phyloP scores from a whole-genome alignment of 345 rosid species.

The Isatis tinctoria region DNA sequence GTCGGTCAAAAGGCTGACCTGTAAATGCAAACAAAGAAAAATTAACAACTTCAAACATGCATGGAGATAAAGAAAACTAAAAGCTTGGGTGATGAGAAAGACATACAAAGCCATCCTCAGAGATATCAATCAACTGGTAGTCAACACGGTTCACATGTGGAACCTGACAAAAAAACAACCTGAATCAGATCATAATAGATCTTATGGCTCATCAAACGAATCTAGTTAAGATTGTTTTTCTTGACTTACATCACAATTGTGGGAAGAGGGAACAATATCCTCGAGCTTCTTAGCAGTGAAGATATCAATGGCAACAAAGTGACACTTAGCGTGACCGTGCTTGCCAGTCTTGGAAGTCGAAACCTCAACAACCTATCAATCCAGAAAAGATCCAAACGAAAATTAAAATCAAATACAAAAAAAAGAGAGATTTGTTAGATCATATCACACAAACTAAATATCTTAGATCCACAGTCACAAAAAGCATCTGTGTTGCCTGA shows the following conservation, averaged over 20 bases:
- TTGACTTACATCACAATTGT: conserved; percentile 67
- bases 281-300: conserved; percentile 84
- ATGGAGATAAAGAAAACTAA: not conserved
- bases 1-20: conserved; percentile 77
- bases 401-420: not conserved
- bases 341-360: conserved; percentile 86
- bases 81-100: not conserved
- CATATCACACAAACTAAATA: not conserved
- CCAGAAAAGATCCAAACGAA: not conserved
- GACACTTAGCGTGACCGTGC: conserved; percentile 95
- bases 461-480: not conserved
- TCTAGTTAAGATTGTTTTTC: not conserved
- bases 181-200: not conserved
- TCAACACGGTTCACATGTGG: conserved; percentile 73
- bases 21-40: not conserved
- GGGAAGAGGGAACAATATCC: conserved; percentile 90
- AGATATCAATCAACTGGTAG: conserved; percentile 76
- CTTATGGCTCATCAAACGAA: not conserved
- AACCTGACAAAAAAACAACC: conserved; percentile 36
- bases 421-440: not conserved
- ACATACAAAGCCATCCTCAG: conserved; percentile 81
- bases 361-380: conserved; percentile 74
- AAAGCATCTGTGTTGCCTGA: not conserved
- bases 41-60: not conserved
- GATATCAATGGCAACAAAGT: conserved; percentile 84